Conservation (phyloP, 805 yeast species). For the Suhomyces vadensis region DNA sequence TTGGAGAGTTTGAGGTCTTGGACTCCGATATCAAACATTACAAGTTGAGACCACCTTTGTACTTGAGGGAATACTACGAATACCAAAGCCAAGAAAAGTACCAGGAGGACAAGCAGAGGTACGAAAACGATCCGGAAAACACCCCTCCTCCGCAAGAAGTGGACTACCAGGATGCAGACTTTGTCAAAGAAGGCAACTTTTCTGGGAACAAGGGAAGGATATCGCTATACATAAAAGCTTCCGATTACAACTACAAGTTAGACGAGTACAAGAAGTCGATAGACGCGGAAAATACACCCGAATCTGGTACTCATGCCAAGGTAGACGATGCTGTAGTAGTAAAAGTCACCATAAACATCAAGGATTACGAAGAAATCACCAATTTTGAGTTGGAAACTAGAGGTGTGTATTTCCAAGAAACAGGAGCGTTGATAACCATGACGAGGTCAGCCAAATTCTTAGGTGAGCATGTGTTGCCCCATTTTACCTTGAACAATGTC, state of each 20-base stretch:
- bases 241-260: conserved; percentile 25
- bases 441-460: conserved; percentile 65
- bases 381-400: conserved; percentile 50
- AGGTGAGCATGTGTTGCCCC: conserved; percentile 63
- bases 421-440: conserved; percentile 61
- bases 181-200: conserved; percentile 28
- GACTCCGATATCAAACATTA: conserved; percentile 10
- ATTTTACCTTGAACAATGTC: conserved; percentile 41
- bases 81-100: conserved; percentile 23
- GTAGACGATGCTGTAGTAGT: conserved; percentile 39
- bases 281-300: conserved; percentile 1
- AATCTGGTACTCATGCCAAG: not conserved
- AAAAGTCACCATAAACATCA: conserved; percentile 27
- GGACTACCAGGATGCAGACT: conserved; percentile 7
- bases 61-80: conserved; percentile 31
- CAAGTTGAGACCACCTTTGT: conserved; percentile 28
- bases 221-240: conserved; percentile 21
- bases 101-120: conserved; percentile 27
- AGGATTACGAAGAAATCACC: conserved; percentile 49
- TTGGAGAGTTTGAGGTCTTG: conserved; percentile 31
- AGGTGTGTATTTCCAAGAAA: conserved; percentile 66
- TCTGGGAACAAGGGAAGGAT: conserved; percentile 29
- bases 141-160: conserved; percentile 17
- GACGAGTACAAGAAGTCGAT: conserved; percentile 10
- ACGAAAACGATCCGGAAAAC: conserved; percentile 29